These are phyloP conservation scores for Coemansia sp. DNA, from an alignment of 192 early-diverging fungal species.

Conservation along the genomic window DNA sequence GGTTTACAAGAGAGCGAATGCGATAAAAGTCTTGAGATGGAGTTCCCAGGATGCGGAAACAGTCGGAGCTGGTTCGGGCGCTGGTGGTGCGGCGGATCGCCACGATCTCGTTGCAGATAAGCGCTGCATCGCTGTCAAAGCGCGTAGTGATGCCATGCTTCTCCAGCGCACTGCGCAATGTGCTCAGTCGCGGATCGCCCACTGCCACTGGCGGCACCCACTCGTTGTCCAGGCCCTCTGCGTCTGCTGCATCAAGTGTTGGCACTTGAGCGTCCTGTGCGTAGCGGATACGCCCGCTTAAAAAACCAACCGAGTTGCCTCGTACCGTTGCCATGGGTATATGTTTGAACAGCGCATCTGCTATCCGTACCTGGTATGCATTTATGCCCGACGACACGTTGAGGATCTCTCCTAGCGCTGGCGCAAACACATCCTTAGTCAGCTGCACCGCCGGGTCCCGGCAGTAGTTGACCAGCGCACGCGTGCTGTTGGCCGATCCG, in stretches of 20 bases:
- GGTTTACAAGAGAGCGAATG: slow-evolving; percentile 46
- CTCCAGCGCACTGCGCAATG: slow-evolving; percentile 70
- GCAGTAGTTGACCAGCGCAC: slow-evolving; percentile 63
- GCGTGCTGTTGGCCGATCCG: slow-evolving; percentile 69
- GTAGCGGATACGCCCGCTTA: slow-evolving; percentile 74
- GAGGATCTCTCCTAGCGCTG: slow-evolving; percentile 76
- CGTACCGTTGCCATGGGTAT: slow-evolving; percentile 66
- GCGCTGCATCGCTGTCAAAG: slow-evolving; percentile 78
- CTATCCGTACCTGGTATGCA: slow-evolving; percentile 80
- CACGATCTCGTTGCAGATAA: slow-evolving; percentile 80
- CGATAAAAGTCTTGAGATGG: slow-evolving; percentile 51
- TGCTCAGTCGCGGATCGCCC: slow-evolving; percentile 81
- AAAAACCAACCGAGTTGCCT: slow-evolving; percentile 38
- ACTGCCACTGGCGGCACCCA: slow-evolving; percentile 71
- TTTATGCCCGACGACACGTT: slow-evolving; percentile 89
- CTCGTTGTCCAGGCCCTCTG: slow-evolving; percentile 22
- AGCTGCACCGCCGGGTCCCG: slow-evolving; percentile 58
- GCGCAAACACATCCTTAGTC: slow-evolving; percentile 83
- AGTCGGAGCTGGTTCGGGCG: slow-evolving; percentile 16
- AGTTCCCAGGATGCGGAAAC: slow-evolving; percentile 44
- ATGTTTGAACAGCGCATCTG: slow-evolving; percentile 76
- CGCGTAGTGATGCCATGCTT: slow-evolving; percentile 72
- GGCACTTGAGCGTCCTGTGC: slow-evolving; percentile 64
- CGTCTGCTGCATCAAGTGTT: slow-evolving; percentile 62
- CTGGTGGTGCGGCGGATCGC: slow-evolving; percentile 49